Evolutionary conservation across 2,329 filamentous ascomycete genomes (phyloP).

Genomic region (Plenodomus biglobosus): DNA sequence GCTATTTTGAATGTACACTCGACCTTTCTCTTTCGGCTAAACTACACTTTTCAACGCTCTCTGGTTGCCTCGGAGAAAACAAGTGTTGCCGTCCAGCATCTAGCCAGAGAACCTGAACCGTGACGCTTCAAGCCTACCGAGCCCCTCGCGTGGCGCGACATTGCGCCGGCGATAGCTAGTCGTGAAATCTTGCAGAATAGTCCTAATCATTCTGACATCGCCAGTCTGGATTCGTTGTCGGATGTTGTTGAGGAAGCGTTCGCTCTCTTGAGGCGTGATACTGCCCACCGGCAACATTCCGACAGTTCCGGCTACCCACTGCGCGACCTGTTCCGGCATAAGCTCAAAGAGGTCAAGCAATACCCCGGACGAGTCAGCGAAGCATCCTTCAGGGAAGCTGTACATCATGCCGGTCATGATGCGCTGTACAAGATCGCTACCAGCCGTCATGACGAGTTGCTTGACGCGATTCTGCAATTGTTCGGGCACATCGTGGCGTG

Average conservation of each 20-base stretch:
- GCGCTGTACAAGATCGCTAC: slow-evolving; percentile 79
- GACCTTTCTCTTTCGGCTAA: neutral
- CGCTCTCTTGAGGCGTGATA: slow-evolving; percentile 74
- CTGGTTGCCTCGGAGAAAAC: neutral
- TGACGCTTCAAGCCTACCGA: slow-evolving; percentile 82
- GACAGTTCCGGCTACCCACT: slow-evolving; percentile 83
- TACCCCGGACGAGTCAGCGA: slow-evolving; percentile 92
- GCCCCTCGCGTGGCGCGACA: slow-evolving; percentile 88
- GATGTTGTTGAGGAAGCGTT: slow-evolving; percentile 78
- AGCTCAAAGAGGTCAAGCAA: slow-evolving; percentile 86
- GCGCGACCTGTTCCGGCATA: slow-evolving; percentile 73
- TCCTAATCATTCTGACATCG: slow-evolving; percentile 77
- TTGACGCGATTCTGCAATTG: slow-evolving; percentile 75
- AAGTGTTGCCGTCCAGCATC: slow-evolving; percentile 12
- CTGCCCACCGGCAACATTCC: slow-evolving; percentile 75
- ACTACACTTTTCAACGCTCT: slow-evolving; percentile 2
- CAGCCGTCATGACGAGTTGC: slow-evolving; percentile 68
- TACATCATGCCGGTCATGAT: slow-evolving; percentile 99
- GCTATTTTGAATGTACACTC: neutral
- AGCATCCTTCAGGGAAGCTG: slow-evolving; percentile 92
- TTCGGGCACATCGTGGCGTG: slow-evolving; percentile 61
- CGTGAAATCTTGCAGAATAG: slow-evolving; percentile 91
- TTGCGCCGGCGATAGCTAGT: slow-evolving; percentile 91
- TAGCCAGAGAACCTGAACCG: slow-evolving; percentile 73
- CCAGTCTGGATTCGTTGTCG: slow-evolving; percentile 70